A percentile compares a stretch with the other conserved stretches of the same genome.
These are phyloP conservation scores for Canna indica DNA, from an alignment of 176 grass and related monocot species.

Conservation along the genomic window DNA sequence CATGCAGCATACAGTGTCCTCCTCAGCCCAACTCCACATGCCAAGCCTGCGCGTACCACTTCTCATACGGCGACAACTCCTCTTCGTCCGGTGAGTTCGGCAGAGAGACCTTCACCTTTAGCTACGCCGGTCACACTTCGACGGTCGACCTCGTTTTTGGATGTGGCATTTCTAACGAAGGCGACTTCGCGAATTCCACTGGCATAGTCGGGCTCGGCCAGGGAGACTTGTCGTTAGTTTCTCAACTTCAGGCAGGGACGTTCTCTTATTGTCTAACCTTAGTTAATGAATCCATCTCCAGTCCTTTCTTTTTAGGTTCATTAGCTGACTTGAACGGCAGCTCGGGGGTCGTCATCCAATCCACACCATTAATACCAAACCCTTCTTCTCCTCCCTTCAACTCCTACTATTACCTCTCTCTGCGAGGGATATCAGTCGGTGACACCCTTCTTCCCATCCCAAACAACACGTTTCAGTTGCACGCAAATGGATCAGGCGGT, in stretches of 20 bases:
- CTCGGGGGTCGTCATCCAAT: conserved; percentile 7
- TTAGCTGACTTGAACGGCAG: conserved; percentile 26
- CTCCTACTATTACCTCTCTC: conserved; percentile 57
- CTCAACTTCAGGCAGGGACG: conserved; percentile 42
- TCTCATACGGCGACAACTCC: conserved; percentile 51
- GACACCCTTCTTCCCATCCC: conserved; percentile 32
- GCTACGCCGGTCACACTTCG: conserved; percentile 13
- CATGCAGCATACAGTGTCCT: conserved; percentile 31
- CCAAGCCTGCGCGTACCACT: conserved; percentile 36
- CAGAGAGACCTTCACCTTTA: conserved; percentile 45
- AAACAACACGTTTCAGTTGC: conserved; percentile 12
- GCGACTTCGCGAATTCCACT: conserved; percentile 54
- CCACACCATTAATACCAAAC: conserved; percentile 35
- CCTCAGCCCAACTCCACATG: conserved; percentile 6
- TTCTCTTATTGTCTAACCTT: conserved; percentile 85
- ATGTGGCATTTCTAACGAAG: conserved; percentile 55
- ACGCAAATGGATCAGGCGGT: conserved; percentile 18
- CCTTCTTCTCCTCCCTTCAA: conserved; percentile 27
- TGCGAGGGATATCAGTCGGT: conserved; percentile 51
- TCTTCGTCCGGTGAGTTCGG: conserved; percentile 39
- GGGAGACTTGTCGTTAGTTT: conserved; percentile 33
- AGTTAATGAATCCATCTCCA: conserved; percentile 44
- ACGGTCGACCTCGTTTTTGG: conserved; percentile 41
- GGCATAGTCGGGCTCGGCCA: conserved; percentile 71
- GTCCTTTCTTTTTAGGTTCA: conserved; percentile 61